Evolutionary conservation across 257 asterid genomes (phyloP), one percentile per base, ranked within the genome.

Genomic region (Solanum paucissectum): DNA sequence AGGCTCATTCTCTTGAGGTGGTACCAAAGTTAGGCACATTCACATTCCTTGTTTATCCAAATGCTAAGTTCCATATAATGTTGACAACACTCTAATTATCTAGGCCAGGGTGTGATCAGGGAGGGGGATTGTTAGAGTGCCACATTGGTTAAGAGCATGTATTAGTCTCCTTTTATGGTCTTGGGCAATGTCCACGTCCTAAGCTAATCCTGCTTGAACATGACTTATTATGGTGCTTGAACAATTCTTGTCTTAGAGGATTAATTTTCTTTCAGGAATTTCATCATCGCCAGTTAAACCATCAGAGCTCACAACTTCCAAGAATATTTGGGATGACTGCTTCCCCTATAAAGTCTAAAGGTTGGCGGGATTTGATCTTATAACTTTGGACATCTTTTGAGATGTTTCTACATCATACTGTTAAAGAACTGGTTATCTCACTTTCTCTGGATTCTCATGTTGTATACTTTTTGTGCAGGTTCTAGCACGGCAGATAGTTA

Each of bases 281-380:
- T 52, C 95, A 95, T 90, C 96, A 92, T 88, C 91, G 60, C 4
- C 87, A 89, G 18, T 87, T 93, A 69, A 88, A 83, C 32, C 74
- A 84, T 34, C 83, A 88, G 21, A 55, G 86, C 66, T 40, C 20
- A 49, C 87, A 77, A 81, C 95, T 94, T 91, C 98, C 98, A 87
- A 91, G 95, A 93, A 83, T 96, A 64, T 94, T 95, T 81, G 98
- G 99, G 89, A 94, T 95, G 98, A 95, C 98, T 68, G 98, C 99
- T 84, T 94, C 97, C 77, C 99, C 98, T 60, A 94, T 96, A 89
- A 96, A 96, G 91, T 92, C 98, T 38, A 96, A 96, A 94, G 98
- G 98, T 94, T 77, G 14, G 76, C 37, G 37, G 46, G 86, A 66
- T 84, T 21, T 62, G 62, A 87, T 64, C 38, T 72, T 32, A 13